Evolutionary conservation across 2,329 filamentous ascomycete genomes (phyloP), one percentile per base, ranked within the genome.

Genomic region (Penicillium sp.): DNA sequence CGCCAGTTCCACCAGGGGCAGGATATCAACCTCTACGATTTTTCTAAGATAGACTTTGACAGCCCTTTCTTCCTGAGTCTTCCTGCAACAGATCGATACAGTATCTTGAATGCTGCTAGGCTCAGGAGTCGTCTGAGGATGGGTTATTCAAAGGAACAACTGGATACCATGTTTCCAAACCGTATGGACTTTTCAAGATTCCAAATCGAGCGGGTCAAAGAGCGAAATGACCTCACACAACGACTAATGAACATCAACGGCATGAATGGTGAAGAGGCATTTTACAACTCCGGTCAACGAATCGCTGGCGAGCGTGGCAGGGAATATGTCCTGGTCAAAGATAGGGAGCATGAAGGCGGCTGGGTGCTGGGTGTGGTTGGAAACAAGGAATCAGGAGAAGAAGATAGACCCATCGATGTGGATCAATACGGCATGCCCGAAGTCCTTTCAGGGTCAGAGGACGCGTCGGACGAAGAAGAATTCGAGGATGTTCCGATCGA

Each of bases 41-140:
- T 98, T 64, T 94, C 87, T 63, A 97, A 97, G 70, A 98, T 98
- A 59, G 93, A 98, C 64, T 98, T 97, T 61, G 87, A 97, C 56
- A 88, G 90, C 56, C 83, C 91, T 10, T 98, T 98, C 69, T 98
- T 98, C 72, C 81, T 86, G 65, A 95, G 89, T 64, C 70, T 98
- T 47, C 93, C 94, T 0, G 78, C 89, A 1, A 85, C 85, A 1
- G 93, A 98, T 72, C 82, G 91, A 40, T 98, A 98, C 74, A 97
- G 97, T 60, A 98, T 98, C 43, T 72, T 98, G 18, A 98, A 98
- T 64, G 93, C 94, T 1, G 93, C 94, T 1, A 79, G 93, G 51
- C 66, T 98, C 51, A 78, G 93, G 46, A 95, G 89, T 66, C 79
- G 93, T 43, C 75, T 98, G 61, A 82, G 93, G 64, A 95, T 98